These are phyloP conservation scores for Penstemon barbatus DNA, from an alignment of 257 asterid genomes.

Conservation along the genomic window DNA sequence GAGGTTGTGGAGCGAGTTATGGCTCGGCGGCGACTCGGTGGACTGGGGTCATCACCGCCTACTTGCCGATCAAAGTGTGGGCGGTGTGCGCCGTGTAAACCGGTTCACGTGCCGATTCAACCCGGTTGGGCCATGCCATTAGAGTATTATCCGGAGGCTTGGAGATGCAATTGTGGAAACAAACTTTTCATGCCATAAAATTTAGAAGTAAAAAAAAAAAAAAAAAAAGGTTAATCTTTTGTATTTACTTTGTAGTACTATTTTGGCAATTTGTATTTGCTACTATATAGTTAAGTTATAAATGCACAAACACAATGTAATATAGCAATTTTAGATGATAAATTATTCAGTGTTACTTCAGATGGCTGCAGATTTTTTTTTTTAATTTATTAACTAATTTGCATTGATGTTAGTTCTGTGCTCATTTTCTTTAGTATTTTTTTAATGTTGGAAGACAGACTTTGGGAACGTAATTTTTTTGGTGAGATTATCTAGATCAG, in stretches of 20 bases:
- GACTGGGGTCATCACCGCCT: slow-evolving; percentile 85
- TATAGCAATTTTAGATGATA: slow-evolving; percentile 13
- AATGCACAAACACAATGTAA: slow-evolving; percentile 1
- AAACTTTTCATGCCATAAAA: slow-evolving; percentile 70
- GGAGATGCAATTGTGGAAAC: slow-evolving; percentile 89
- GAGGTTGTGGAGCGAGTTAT: slow-evolving; percentile 33
- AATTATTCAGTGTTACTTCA: slow-evolving; percentile 20
- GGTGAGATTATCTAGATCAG: slow-evolving; percentile 28
- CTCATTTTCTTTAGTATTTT: not conserved
- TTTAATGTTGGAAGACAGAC: slow-evolving; percentile 28
- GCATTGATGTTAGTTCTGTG: slow-evolving; percentile 33
- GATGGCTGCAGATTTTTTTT: not conserved
- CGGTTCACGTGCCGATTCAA: slow-evolving; percentile 82
- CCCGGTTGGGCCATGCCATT: slow-evolving; percentile 64
- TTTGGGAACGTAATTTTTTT: slow-evolving; percentile 49
- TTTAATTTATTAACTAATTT: slow-evolving; percentile 3
- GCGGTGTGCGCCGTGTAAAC: slow-evolving; percentile 65
- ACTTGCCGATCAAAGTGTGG: slow-evolving; percentile 85
- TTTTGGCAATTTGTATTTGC: slow-evolving; percentile 4
- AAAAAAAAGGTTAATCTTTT: not conserved
- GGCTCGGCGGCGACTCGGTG: slow-evolving; percentile 49
- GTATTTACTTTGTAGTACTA: slow-evolving; percentile 24
- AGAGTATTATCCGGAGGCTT: slow-evolving; percentile 91
- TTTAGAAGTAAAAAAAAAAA: no score
- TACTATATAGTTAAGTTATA: not conserved